These are phyloP conservation scores for Macadamia integrifolia DNA, from an alignment of 164 flowering plant genomes.

Conservation along the genomic window DNA sequence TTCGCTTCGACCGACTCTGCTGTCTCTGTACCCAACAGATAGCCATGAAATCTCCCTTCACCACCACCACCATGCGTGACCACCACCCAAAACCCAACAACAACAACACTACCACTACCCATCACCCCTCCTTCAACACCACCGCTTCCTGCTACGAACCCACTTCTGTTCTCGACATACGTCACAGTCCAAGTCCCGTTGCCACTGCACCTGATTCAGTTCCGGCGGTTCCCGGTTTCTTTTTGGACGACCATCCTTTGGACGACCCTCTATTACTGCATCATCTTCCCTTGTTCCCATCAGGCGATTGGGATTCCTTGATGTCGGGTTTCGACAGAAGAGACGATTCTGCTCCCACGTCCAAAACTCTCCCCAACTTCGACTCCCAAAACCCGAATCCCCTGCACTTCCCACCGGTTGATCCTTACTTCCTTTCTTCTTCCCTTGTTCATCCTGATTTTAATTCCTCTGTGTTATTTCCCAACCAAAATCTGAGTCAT, in stretches of 20 bases:
- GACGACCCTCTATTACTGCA: slow-evolving; percentile 13
- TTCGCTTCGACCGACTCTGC: neutral
- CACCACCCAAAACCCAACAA: slow-evolving; percentile 19
- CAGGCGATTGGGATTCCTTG: slow-evolving; percentile 73
- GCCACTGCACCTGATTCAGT: slow-evolving; percentile 17
- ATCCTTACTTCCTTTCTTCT: slow-evolving; percentile 17
- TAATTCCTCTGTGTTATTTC: slow-evolving; percentile 3
- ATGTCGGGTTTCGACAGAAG: slow-evolving; percentile 48
- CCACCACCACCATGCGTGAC: slow-evolving; percentile 18
- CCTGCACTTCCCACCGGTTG: slow-evolving; percentile 22
- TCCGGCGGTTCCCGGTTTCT: slow-evolving; percentile 11
- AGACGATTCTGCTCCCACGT: slow-evolving; percentile 35
- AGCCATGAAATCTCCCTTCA: slow-evolving; percentile 49
- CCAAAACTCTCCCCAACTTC: slow-evolving; percentile 9
- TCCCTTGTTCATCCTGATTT: slow-evolving; percentile 15
- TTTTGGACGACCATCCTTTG: slow-evolving; percentile 24
- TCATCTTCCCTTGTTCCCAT: slow-evolving; percentile 22
- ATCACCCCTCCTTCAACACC: neutral
- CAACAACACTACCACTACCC: slow-evolving; percentile 1
- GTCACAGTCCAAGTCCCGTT: slow-evolving; percentile 63
- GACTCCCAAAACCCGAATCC: slow-evolving; percentile 10
- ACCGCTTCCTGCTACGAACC: slow-evolving; percentile 52
- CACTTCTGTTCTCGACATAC: slow-evolving; percentile 79
- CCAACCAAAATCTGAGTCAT: slow-evolving; percentile 4
- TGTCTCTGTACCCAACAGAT: neutral